A percentile compares a stretch with the other conserved stretches of the same genome.
Evolutionary conservation across 345 rosid species (phyloP).

Genomic region (Reutealis trisperma): DNA sequence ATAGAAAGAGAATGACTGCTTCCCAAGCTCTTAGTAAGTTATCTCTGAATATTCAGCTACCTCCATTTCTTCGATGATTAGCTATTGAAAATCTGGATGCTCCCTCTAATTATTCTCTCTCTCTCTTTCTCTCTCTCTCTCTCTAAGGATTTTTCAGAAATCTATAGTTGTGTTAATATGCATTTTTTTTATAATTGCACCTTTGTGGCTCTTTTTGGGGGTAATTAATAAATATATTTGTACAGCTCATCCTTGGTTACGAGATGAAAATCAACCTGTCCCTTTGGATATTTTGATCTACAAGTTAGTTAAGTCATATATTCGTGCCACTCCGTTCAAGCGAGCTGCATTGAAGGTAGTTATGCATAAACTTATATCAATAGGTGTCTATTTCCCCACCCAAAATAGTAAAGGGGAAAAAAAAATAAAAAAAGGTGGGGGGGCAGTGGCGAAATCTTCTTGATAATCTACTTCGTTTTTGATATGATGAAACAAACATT

Average conservation of each 20-base stretch:
- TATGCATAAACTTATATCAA: background rate
- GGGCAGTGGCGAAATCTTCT: background rate
- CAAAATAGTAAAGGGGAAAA: background rate
- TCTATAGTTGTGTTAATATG: background rate
- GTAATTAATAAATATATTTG: background rate
- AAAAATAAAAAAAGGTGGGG: too few relatives aligned
- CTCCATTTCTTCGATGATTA: background rate
- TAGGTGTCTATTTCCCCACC: background rate
- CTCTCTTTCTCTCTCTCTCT: background rate
- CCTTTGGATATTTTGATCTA: conserved; percentile 81
- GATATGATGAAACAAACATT: background rate
- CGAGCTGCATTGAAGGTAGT: conserved; percentile 79
- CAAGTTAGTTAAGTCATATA: conserved; percentile 73
- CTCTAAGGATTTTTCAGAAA: background rate
- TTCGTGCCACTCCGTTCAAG: conserved; percentile 69
- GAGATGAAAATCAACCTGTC: conserved; percentile 49
- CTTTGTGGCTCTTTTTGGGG: background rate
- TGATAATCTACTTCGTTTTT: background rate
- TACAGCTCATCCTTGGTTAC: conserved; percentile 95
- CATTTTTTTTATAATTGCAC: background rate
- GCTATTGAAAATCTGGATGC: background rate
- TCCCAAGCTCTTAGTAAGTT: conserved; percentile 84
- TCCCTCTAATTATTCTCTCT: background rate
- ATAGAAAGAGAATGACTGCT: conserved; percentile 94
- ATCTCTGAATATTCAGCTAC: background rate